Conservation (phyloP, 1,284 basidiomycete species). For the Naganishia liquefaciens region DNA sequence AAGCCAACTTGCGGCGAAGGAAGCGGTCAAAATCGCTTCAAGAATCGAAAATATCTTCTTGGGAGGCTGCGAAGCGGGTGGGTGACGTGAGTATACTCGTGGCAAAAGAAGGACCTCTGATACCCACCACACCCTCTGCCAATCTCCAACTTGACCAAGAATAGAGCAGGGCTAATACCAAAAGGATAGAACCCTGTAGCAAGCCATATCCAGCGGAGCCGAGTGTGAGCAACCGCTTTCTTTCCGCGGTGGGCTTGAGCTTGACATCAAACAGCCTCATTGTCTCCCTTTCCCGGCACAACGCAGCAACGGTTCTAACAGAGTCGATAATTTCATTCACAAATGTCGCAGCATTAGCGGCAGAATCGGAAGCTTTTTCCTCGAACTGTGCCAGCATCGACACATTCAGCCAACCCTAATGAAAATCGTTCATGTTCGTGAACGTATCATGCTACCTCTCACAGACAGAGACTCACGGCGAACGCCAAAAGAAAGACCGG, state of each 20-base stretch:
- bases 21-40: not conserved
- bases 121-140: conserved; percentile 27
- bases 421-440: not conserved
- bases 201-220: conserved; percentile 49
- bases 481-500: conserved; percentile 40
- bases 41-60: not conserved
- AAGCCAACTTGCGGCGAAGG: conserved; percentile 27
- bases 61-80: not conserved
- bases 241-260: not conserved
- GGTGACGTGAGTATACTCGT: too few relatives aligned
- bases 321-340: conserved; percentile 54
- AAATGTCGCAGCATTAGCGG: conserved; percentile 46
- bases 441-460: not conserved
- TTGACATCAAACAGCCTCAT: conserved; percentile 36
- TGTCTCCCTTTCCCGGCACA: conserved; percentile 50
- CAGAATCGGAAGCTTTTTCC: conserved; percentile 43
- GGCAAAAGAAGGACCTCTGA: too few relatives aligned
- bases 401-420: conserved; percentile 38
- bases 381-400: conserved; percentile 43
- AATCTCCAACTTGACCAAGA: conserved; percentile 51
- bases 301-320: conserved; percentile 51
- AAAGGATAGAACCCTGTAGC: conserved; percentile 48
- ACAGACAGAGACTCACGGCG: not conserved
- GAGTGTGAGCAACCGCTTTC: conserved; percentile 39
- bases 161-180: conserved; percentile 49